phyloP scores from a whole-genome alignment of 805 yeast species.

The Candida rishiriensis region DNA sequence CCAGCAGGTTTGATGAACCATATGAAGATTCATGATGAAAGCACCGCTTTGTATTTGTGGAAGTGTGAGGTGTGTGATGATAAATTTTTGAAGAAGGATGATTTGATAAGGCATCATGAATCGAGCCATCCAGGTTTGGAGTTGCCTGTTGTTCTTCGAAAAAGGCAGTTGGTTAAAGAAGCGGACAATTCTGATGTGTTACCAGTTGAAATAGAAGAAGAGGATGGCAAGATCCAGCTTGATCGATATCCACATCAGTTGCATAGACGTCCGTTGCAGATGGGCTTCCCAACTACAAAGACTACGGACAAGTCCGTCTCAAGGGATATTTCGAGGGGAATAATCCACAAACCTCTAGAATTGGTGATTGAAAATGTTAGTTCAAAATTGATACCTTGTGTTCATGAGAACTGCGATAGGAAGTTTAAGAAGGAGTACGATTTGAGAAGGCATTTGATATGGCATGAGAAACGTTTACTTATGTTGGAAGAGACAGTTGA shows the following conservation, averaged over 20 bases:
- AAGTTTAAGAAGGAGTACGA: conserved; percentile 48
- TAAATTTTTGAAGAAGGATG: conserved; percentile 52
- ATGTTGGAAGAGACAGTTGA: conserved; percentile 13
- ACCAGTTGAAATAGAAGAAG: neutral
- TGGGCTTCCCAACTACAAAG: neutral
- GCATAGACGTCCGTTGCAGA: no score
- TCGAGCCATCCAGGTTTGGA: conserved; percentile 31
- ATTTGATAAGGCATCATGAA: conserved; percentile 52
- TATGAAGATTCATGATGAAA: conserved; percentile 63
- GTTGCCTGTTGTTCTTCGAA: conserved; percentile 12
- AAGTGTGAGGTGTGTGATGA: conserved; percentile 52
- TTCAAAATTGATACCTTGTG: conserved; percentile 38
- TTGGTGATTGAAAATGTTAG: conserved; percentile 35
- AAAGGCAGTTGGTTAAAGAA: neutral
- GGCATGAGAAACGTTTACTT: conserved; percentile 38
- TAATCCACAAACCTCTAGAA: conserved; percentile 34
- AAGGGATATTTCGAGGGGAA: conserved; percentile 40
- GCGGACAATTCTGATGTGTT: conserved; percentile 1
- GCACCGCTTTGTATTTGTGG: conserved; percentile 55
- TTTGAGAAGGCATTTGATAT: conserved; percentile 43
- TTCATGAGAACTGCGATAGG: conserved; percentile 47
- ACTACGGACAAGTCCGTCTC: conserved; percentile 9
- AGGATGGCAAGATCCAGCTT: neutral
- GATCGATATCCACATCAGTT: conserved; percentile 4
- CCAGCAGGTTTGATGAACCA: conserved; percentile 66